Evolutionary conservation across 2,329 filamentous ascomycete genomes (phyloP).

Genomic region (Colletotrichum tanaceti): DNA sequence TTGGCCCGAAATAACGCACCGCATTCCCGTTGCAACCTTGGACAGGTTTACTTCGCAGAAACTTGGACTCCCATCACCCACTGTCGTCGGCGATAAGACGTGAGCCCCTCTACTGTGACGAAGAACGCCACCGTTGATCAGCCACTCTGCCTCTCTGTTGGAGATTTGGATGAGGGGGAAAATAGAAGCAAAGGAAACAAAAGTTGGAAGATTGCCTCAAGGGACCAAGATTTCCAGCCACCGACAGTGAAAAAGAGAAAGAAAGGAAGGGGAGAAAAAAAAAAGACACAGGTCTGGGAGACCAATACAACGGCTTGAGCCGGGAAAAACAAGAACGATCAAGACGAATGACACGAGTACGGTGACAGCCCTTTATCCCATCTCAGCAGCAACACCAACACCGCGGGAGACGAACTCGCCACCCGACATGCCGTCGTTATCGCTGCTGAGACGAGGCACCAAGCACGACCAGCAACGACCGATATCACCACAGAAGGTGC

Average conservation of each 20-base stretch:
- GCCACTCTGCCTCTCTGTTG: conserved; percentile 11
- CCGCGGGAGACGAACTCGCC: conserved; percentile 8
- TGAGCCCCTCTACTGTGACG: conserved; percentile 11
- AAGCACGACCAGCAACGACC: conserved; percentile 40
- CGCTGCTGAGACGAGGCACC: conserved; percentile 46
- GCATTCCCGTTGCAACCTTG: conserved; percentile 8
- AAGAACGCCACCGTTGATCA: conserved; percentile 25
- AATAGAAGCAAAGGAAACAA: not conserved
- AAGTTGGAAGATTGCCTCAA: conserved; percentile 18
- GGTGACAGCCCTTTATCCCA: conserved; percentile 11
- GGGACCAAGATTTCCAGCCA: not conserved
- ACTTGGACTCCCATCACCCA: conserved; percentile 20
- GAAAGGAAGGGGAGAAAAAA: not conserved
- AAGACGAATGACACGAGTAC: conserved; percentile 34
- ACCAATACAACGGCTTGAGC: not conserved
- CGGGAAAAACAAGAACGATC: not conserved
- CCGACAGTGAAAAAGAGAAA: not conserved
- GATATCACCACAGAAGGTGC: conserved; percentile 10
- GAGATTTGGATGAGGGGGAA: too few species aligned
- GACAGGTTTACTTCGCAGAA: conserved; percentile 28
- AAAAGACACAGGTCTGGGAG: not conserved
- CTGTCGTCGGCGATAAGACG: conserved; percentile 28
- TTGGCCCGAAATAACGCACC: conserved; percentile 12
- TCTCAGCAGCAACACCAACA: not conserved
- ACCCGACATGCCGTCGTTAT: conserved; percentile 49